Evolutionary conservation across 371 early-diverging fungal species (phyloP).

Genomic region (Mortierella sp.): DNA sequence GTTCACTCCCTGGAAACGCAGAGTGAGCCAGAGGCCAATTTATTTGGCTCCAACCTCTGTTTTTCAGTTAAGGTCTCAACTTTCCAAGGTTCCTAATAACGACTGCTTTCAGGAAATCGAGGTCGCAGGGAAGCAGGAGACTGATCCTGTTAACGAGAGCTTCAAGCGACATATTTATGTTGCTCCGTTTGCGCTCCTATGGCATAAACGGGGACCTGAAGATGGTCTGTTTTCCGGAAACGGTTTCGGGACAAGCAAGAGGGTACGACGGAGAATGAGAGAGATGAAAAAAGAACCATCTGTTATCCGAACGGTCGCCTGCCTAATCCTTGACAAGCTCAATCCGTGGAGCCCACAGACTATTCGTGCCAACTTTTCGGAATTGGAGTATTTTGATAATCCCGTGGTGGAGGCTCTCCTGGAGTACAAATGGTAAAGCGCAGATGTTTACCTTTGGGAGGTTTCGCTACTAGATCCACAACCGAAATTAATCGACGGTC

Average conservation of each 20-base stretch:
- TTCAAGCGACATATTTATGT: slow-evolving; percentile 25
- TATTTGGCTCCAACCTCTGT: slow-evolving; percentile 15
- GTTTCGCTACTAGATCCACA: no score
- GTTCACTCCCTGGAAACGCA: neutral
- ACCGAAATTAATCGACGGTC: no score
- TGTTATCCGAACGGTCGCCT: neutral
- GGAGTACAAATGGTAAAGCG: slow-evolving; percentile 22
- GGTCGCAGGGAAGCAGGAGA: slow-evolving; percentile 1
- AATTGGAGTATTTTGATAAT: slow-evolving; percentile 24
- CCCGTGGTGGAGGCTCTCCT: slow-evolving; percentile 22
- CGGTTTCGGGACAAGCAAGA: neutral
- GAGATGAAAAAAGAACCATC: neutral
- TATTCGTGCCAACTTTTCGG: slow-evolving; percentile 13
- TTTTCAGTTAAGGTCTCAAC: slow-evolving; percentile 25
- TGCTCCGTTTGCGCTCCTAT: slow-evolving; percentile 19
- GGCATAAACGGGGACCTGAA: slow-evolving; percentile 3
- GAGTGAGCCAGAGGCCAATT: slow-evolving; percentile 2
- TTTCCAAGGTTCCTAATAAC: slow-evolving; percentile 2
- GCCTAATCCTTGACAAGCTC: neutral
- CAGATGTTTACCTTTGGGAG: no score
- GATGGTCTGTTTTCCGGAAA: no score
- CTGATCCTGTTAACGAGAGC: slow-evolving; percentile 7
- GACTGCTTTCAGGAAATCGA: slow-evolving; percentile 16
- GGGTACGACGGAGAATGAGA: neutral
- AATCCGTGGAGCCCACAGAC: slow-evolving; percentile 18